Base-by-base conservation (phyloP, 768 basidiomycete genomes). In the Chalciporus pseudorubinellus region DNA sequence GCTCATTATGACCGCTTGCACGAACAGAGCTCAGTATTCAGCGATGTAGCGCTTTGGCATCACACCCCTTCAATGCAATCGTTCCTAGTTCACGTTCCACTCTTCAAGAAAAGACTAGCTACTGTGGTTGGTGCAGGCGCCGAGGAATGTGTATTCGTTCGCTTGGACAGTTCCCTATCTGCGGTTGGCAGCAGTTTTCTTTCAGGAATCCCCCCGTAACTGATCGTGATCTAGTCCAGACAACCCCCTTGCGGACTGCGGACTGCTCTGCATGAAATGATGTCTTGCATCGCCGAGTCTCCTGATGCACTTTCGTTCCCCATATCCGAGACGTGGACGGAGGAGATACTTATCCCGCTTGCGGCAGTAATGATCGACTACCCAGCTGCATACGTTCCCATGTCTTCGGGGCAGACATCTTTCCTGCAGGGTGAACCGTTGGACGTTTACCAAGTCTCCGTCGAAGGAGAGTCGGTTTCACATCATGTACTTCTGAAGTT, bases 311-410 rank as follows among this genome's bases (percentile, higher is more conserved):
- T 48, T 0, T 67, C 70, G 11, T 55, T 70, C 47, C 61, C 66
- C 43, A 55, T 78, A 24, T 60, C 71, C 11, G 49, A 56, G 38
- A 48, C 47, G 21, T 57, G 71, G 13, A 44, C 68, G 5, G 54
- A 64, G 44, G 59, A 51, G 20, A 59, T 49, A 10, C 64, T 71
- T 2, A 67, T 87, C 38, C 78, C 84, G 13, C 70, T 87, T 5
- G 81, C 84, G 4, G 85, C 75, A 1, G 52, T 83, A 8, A 62
- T 86, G 21, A 75, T 86, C 29, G 84, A 84, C 51, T 87, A 86
- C 57, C 79, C 80, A 9, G 75, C 85, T 9, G 76, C 74, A n/a
- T 78, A 76, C 44, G 74, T 76, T 20, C 83, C 83, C 44, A 60
- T 76, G 26, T 75, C 74, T 26, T 42, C 62, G 5, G 55, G 56